A percentile compares a stretch with the other conserved stretches of the same genome.
Evolutionary conservation across 495 filamentous ascomycete species (phyloP).

Genomic region (Daldinia vernicosa): DNA sequence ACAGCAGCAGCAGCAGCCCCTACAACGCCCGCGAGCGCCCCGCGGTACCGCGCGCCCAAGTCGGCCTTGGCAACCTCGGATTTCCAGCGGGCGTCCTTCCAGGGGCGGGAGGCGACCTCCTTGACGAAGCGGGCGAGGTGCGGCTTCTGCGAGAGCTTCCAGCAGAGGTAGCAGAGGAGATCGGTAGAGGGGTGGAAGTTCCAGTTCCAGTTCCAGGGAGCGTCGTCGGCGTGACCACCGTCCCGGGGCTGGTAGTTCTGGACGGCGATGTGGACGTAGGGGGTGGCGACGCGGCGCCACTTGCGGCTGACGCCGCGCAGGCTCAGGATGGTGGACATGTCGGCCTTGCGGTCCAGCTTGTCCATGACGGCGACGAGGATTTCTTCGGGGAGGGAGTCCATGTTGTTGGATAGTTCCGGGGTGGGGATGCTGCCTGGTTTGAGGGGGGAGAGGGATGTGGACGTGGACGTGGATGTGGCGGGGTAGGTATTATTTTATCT

Average conservation of each 20-base stretch:
- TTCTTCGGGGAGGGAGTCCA: constrained; percentile 12
- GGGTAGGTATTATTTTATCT: background rate
- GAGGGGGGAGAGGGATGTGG: background rate
- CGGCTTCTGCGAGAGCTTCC: constrained; percentile 7
- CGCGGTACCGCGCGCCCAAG: background rate
- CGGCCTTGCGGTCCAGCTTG: constrained; percentile 1
- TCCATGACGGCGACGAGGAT: constrained; percentile 3
- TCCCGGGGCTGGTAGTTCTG: background rate
- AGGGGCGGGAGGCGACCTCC: constrained; percentile 3
- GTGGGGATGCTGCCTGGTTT: background rate
- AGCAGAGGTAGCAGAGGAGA: constrained; percentile 2
- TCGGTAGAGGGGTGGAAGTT: constrained; percentile 3
- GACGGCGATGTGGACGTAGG: background rate
- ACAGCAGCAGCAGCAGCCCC: no score
- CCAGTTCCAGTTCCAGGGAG: constrained; percentile 3
- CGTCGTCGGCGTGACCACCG: no score
- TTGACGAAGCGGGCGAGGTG: constrained; percentile 10
- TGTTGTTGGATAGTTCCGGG: constrained; percentile 7
- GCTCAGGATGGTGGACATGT: constrained; percentile 8
- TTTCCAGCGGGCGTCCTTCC: constrained; percentile 5
- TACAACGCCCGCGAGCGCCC: background rate
- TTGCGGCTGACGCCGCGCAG: constrained; percentile 13
- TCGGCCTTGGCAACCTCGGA: background rate
- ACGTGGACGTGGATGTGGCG: no score
- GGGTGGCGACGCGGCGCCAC: constrained; percentile 10